Evolutionary conservation across 805 yeast species (phyloP).

Genomic region (Blastobotrys mokoenaii): DNA sequence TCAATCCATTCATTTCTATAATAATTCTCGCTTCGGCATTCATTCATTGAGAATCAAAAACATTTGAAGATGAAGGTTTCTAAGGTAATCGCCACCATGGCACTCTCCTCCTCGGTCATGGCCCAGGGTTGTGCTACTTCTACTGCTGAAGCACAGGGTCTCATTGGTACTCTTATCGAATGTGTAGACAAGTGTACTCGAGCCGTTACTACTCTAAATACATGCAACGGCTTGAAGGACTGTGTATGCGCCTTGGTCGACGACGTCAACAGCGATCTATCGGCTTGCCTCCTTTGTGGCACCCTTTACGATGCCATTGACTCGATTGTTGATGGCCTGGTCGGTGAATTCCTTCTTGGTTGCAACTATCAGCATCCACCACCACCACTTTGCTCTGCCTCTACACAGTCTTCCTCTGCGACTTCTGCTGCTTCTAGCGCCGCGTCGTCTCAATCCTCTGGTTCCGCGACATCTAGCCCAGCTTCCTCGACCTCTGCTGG

Average conservation of each 20-base stretch:
- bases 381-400: constrained; percentile 6
- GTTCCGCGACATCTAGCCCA: too few species aligned
- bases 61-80: too few species aligned
- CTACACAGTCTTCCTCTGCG: constrained; percentile 5
- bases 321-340: constrained; percentile 3
- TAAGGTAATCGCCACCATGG: not conserved
- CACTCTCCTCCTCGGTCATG: not conserved
- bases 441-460: constrained; percentile 4
- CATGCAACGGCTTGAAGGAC: constrained; percentile 10
- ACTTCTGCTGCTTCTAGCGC: constrained; percentile 2
- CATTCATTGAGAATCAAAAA: too few species aligned
- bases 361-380: constrained; percentile 6
- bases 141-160: constrained; percentile 6
- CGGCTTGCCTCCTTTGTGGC: constrained; percentile 11
- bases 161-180: constrained; percentile 6
- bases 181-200: constrained; percentile 10
- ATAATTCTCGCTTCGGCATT: too few species aligned
- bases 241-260: constrained; percentile 11
- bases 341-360: constrained; percentile 8
- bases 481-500: too few species aligned
- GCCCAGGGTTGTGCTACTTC: constrained; percentile 5
- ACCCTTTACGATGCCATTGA: constrained; percentile 6
- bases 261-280: constrained; percentile 9
- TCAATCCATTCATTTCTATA: too few species aligned
- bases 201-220: constrained; percentile 5